These are phyloP conservation scores for Mortierella sp. DNA, from an alignment of 371 early-diverging fungal genomes.

Conservation along the genomic window DNA sequence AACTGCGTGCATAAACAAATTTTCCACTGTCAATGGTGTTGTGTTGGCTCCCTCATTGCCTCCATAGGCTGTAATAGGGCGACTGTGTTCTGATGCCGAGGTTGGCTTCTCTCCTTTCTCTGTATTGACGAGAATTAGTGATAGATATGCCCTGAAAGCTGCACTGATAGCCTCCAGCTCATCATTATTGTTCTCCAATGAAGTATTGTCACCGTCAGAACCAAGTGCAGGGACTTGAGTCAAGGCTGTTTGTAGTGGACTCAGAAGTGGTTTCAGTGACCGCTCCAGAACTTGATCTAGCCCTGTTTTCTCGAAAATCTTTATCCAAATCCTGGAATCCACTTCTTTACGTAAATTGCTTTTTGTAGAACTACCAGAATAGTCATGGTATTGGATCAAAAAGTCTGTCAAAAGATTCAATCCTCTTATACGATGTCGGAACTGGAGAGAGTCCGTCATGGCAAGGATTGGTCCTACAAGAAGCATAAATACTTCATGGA, in stretches of 20 bases:
- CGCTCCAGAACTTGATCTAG: constrained; percentile 47
- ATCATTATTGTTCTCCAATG: not conserved
- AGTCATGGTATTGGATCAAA: constrained; percentile 26
- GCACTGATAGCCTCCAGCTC: constrained; percentile 23
- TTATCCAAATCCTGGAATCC: constrained; percentile 47
- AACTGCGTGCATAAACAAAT: constrained; percentile 35
- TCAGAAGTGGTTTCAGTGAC: constrained; percentile 30
- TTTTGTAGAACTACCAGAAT: not conserved
- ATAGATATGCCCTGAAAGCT: constrained; percentile 47
- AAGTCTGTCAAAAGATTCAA: constrained; percentile 34
- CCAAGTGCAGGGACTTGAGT: not conserved
- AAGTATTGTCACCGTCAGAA: not conserved
- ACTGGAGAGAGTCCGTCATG: constrained; percentile 26
- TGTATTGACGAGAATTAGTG: constrained; percentile 41
- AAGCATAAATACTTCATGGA: constrained; percentile 48
- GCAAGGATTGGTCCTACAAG: constrained; percentile 42
- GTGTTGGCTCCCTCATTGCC: not conserved
- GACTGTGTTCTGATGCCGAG: not conserved
- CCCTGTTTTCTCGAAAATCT: constrained; percentile 52
- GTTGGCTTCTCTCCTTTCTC: constrained; percentile 21
- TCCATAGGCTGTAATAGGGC: not conserved
- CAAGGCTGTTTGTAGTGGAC: constrained; percentile 19
- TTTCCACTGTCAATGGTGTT: constrained; percentile 26
- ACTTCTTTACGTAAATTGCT: not conserved
- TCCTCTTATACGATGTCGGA: constrained; percentile 28